A percentile compares a stretch with the other conserved stretches of the same genome.
Conservation (phyloP, 2,329 filamentous ascomycete genomes). For the Pseudogymnoascus sp. region DNA sequence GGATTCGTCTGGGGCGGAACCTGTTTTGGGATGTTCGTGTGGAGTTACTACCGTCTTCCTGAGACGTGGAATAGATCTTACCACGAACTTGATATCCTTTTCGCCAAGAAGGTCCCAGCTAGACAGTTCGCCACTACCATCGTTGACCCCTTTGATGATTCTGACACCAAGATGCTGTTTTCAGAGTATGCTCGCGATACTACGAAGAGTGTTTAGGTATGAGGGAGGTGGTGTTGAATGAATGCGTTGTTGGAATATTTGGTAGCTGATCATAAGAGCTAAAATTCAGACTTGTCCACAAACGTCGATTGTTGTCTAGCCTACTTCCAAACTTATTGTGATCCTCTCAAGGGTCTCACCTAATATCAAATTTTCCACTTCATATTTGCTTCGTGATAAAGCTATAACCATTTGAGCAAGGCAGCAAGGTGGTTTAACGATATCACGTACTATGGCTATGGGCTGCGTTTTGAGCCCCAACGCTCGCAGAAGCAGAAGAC, state of each 20-base stretch:
- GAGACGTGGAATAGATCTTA: slow-evolving; percentile 20
- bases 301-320: background rate
- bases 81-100: slow-evolving; percentile 20
- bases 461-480: background rate
- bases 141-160: background rate
- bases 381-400: background rate
- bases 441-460: background rate
- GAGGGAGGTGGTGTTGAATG: background rate
- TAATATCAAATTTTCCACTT: background rate
- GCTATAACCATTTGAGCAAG: background rate
- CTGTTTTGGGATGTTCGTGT: background rate
- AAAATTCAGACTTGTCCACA: background rate
- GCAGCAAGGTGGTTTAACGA: background rate
- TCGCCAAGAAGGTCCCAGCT: slow-evolving; percentile 13
- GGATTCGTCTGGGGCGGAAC: slow-evolving; percentile 6
- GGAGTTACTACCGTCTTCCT: slow-evolving; percentile 25
- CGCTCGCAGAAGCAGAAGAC: background rate
- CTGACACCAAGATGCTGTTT: background rate
- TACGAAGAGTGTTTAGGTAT: background rate
- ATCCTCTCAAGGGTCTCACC: background rate
- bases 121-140: slow-evolving; percentile 12
- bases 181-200: background rate
- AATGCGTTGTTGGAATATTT: background rate
- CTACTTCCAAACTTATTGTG: background rate
- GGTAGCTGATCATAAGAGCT: background rate